phyloP scores from a whole-genome alignment of 2,329 filamentous ascomycete species.

The Microcyclospora pomicola region DNA sequence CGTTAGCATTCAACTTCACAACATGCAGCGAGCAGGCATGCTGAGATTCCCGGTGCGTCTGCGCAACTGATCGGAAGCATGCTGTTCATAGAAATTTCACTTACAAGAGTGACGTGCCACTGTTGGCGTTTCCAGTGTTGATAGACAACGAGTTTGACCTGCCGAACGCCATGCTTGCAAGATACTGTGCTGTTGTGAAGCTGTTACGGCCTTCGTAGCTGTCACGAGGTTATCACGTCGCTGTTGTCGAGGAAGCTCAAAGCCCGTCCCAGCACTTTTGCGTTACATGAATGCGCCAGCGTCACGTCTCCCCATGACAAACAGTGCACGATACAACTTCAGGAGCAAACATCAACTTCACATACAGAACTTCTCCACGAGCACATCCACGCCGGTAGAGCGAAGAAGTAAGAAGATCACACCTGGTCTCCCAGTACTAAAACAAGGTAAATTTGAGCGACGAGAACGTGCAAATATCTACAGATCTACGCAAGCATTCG shows the following conservation, averaged over 20 bases:
- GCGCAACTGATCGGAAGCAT: too few relatives aligned
- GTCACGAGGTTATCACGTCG: background rate
- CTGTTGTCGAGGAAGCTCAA: background rate
- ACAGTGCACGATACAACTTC: background rate
- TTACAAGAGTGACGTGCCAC: conserved; percentile 17
- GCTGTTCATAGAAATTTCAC: conserved; percentile 4
- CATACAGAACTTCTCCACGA: background rate
- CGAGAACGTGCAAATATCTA: too few relatives aligned
- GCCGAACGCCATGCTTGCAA: conserved; percentile 27
- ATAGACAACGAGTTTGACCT: conserved; percentile 39
- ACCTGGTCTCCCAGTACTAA: background rate
- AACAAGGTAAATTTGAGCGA: background rate
- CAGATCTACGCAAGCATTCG: background rate
- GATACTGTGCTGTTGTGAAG: background rate
- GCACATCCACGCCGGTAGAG: background rate
- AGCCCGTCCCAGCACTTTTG: background rate
- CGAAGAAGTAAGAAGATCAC: background rate
- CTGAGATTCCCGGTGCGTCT: too few relatives aligned
- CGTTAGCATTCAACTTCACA: too few relatives aligned
- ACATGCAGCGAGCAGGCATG: too few relatives aligned
- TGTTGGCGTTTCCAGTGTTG: conserved; percentile 37
- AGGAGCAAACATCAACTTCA: background rate
- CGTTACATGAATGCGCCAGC: background rate
- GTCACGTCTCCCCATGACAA: background rate
- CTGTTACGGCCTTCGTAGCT: background rate